phyloP scores from a whole-genome alignment of 805 yeast species.

The Sporopachydermia lactativora region DNA sequence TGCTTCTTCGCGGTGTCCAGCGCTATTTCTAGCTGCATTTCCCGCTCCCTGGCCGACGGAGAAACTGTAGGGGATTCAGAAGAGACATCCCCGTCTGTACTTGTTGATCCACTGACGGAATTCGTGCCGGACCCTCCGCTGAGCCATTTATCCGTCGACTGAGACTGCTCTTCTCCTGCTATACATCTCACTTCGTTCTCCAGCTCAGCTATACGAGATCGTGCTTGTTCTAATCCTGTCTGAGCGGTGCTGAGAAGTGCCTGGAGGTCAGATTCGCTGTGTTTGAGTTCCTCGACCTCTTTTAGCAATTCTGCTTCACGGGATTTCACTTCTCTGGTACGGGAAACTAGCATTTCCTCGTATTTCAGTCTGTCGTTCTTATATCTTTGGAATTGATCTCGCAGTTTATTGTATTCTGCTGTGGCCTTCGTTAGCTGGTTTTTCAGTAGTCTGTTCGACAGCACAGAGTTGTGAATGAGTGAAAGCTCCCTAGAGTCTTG shows the following conservation, averaged over 20 bases:
- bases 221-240: slow-evolving; percentile 17
- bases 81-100: too few relatives aligned
- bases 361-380: slow-evolving; percentile 22
- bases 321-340: slow-evolving; percentile 18
- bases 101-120: too few relatives aligned
- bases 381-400: slow-evolving; percentile 17
- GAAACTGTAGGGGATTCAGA: too few relatives aligned
- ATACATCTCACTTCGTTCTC: background rate
- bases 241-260: slow-evolving; percentile 16
- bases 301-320: slow-evolving; percentile 12
- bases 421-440: slow-evolving; percentile 14
- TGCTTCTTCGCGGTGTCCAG: too few relatives aligned
- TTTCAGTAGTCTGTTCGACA: slow-evolving; percentile 17
- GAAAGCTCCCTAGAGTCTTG: slow-evolving; percentile 16
- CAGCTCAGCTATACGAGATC: slow-evolving; percentile 14
- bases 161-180: background rate
- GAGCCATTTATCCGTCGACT: background rate
- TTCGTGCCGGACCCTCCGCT: too few relatives aligned
- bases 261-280: too few relatives aligned
- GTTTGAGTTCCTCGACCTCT: slow-evolving; percentile 12
- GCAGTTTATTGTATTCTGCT: slow-evolving; percentile 17
- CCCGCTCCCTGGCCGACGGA: too few relatives aligned
- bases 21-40: too few relatives aligned
- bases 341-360: slow-evolving; percentile 19
- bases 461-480: slow-evolving; percentile 16